Evolutionary conservation across 148 eudicot genomes (phyloP).

Genomic region (Simmondsia chinensis): DNA sequence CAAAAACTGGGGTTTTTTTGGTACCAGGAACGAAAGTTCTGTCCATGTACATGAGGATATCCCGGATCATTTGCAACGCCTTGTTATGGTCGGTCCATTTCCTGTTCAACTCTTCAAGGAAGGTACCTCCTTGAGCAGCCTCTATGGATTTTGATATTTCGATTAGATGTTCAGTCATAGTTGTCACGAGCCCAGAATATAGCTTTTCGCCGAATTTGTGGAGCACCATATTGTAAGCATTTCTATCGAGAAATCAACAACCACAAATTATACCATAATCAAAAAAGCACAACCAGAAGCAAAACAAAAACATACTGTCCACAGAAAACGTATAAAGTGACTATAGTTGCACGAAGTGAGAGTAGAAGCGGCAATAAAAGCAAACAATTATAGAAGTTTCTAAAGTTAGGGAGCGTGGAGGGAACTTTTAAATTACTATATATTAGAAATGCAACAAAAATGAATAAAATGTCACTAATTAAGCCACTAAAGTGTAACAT

Average conservation of each 20-base stretch:
- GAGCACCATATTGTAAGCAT: constrained; percentile 87
- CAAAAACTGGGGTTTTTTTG: constrained; percentile 66
- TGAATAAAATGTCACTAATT: too few relatives aligned
- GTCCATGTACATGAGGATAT: constrained; percentile 87
- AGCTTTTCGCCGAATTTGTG: constrained; percentile 76
- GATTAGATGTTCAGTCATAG: constrained; percentile 64
- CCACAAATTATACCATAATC: not conserved
- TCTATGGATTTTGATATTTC: constrained; percentile 54
- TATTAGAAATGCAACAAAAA: too few relatives aligned
- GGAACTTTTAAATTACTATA: too few relatives aligned
- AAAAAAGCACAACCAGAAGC: constrained; percentile 1
- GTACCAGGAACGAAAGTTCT: constrained; percentile 65
- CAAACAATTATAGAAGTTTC: too few relatives aligned
- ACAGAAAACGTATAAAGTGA: not conserved
- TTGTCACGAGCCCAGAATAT: constrained; percentile 66
- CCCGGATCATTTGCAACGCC: constrained; percentile 77
- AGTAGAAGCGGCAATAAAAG: too few relatives aligned
- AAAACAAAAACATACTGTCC: not conserved
- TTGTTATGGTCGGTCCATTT: constrained; percentile 79
- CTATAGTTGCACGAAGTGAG: too few relatives aligned
- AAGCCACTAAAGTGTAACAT: too few relatives aligned
- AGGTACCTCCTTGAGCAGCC: constrained; percentile 60
- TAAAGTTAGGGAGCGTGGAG: too few relatives aligned
- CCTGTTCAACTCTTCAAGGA: constrained; percentile 67
- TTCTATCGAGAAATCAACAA: constrained; percentile 28